Evolutionary conservation across 345 rosid species (phyloP).

Genomic region (Salix dunnii): DNA sequence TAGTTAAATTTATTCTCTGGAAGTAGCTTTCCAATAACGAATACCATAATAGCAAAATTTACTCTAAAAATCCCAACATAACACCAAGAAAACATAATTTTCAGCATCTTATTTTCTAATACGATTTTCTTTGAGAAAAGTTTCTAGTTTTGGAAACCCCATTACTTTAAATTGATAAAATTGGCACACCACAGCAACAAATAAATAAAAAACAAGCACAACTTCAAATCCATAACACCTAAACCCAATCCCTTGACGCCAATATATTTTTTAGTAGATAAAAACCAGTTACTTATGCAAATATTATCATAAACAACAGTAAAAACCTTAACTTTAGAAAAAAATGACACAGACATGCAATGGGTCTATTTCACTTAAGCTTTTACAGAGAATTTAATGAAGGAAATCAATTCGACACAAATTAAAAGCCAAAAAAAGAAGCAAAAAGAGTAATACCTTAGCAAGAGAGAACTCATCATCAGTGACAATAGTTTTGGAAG

Average conservation of each 20-base stretch:
- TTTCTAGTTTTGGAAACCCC: not conserved
- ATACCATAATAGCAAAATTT: not conserved
- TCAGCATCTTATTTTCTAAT: not conserved
- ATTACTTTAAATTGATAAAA: not conserved
- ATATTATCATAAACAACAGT: not conserved
- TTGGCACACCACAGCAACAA: not conserved
- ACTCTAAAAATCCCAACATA: not conserved
- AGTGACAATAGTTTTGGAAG: constrained; percentile 45
- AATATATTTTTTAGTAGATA: not conserved
- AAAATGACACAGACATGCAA: not conserved
- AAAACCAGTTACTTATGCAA: not conserved
- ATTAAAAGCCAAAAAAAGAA: not conserved
- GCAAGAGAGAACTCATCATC: constrained; percentile 79
- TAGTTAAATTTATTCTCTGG: not conserved
- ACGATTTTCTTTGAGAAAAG: not conserved
- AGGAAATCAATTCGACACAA: not conserved
- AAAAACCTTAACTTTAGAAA: not conserved
- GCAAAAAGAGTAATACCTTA: constrained; percentile 41
- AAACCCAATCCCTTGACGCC: not conserved
- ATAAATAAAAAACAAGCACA: not conserved
- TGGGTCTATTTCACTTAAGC: not conserved
- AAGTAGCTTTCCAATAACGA: not conserved
- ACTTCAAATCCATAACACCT: not conserved
- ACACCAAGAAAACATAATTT: not conserved
- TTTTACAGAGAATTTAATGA: not conserved